These are phyloP conservation scores for Debaryomyces psychrophilus DNA, from an alignment of 1,139 yeast genomes.

Conservation along the genomic window DNA sequence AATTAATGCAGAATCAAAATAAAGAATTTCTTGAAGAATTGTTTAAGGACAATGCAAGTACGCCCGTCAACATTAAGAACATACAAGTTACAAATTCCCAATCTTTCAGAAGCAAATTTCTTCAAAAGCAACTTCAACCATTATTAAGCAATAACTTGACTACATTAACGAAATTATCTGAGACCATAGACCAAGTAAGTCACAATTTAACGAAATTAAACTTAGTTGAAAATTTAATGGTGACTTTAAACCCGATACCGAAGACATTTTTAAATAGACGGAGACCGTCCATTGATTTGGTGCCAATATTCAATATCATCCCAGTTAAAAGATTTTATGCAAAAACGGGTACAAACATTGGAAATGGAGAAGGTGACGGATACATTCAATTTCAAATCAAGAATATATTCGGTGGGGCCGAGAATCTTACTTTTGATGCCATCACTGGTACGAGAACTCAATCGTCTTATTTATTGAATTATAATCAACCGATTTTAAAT, in stretches of 20 bases:
- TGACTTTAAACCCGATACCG: constrained; percentile 40
- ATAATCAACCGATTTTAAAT: constrained; percentile 61
- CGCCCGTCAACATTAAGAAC: constrained; percentile 48
- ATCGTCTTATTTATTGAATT: constrained; percentile 69
- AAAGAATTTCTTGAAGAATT: constrained; percentile 43
- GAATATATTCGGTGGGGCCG: constrained; percentile 90
- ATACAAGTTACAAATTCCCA: constrained; percentile 61
- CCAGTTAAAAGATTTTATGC: constrained; percentile 74
- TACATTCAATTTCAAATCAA: constrained; percentile 75
- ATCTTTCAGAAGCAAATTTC: constrained; percentile 53
- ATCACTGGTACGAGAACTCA: constrained; percentile 77
- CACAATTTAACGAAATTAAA: constrained; percentile 46
- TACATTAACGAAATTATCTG: constrained; percentile 42
- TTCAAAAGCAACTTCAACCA: constrained; percentile 58
- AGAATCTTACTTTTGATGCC: constrained; percentile 74
- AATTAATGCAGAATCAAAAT: constrained; percentile 43
- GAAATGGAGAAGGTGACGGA: constrained; percentile 95
- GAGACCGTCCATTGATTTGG: constrained; percentile 41
- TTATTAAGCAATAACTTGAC: constrained; percentile 39
- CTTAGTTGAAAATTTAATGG: constrained; percentile 47
- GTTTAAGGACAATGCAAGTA: constrained; percentile 42
- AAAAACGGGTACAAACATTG: constrained; percentile 91
- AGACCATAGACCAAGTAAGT: constrained; percentile 46
- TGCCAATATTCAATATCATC: constrained; percentile 57
- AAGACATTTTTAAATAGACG: constrained; percentile 18